Base-by-base conservation (phyloP, 2,329 filamentous ascomycete species). In the Coniochaeta hoffmannii region DNA sequence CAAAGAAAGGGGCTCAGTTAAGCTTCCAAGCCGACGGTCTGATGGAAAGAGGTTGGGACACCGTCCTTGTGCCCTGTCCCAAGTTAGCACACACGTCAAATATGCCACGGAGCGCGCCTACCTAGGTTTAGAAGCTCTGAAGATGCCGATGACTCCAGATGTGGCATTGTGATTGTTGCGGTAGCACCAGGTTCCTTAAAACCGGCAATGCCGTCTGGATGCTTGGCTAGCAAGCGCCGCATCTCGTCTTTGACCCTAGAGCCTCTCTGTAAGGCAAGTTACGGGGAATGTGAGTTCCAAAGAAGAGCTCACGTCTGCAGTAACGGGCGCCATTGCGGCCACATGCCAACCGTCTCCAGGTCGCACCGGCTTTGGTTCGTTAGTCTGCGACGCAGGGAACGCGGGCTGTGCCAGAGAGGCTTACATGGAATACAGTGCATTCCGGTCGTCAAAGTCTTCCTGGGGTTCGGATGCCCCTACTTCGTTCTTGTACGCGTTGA, bases 11-110 rank as follows among this genome's bases (percentile, higher is more conserved):
- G 12, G 30, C 12, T 36, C 15, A n/a, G 34, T n/a, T 36, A 36
- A 5, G 10, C 34, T 36, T 36, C 15, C 34, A 36, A 36, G 10
- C 34, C 34, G 34, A n/a, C 34, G 10, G 34, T 5, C 34, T 36
- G 34, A 36, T 41, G 17, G 36, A 41, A 7, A 41, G 17, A 12
- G n/a, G 17, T 7, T 15, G 36, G 41, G 4, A 15, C 24, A 46
- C 15, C n/a, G 41, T 46, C 24, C 7, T 12, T 28, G 12, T 28
- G 7, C 36, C n/a, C 36, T 19, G 11, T 22, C 17, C 36, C 15
- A 11, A 26, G 19, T 71, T 26, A 38, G 35, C 19, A 17, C n/a
- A 12, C 6, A 38, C n/a, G n/a, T 19, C 10, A 17, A 19, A 41
- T 9, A 22, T n/a, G 10, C 36, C 6, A 19, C 5, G 36, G 36